Base-by-base conservation (phyloP, 495 filamentous ascomycete species). In the Thermothielavioides terrestris region DNA sequence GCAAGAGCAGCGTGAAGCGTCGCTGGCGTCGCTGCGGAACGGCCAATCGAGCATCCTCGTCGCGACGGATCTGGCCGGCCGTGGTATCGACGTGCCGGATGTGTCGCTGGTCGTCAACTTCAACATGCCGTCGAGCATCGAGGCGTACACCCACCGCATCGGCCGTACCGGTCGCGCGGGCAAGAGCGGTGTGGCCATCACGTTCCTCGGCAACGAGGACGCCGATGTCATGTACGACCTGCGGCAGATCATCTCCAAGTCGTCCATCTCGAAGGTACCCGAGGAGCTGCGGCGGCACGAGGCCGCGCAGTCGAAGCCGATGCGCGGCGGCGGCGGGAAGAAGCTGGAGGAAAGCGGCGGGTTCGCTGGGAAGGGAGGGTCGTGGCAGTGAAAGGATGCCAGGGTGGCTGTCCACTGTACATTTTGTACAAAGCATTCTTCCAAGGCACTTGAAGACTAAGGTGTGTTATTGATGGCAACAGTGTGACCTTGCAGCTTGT, bases 21-120 rank as follows among this genome's bases (percentile, higher is more conserved):
- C 92, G 11, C 75, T 99, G 12, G 82, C 81, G n/a, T 87, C 86
- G 31, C 72, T 99, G 12, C 86, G 92, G 6, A 80, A 77, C 39
- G 91, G 89, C 20, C 63, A 71, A 20, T 85, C 84, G 0, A 85
- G 94, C 45, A 86, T 99, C 2, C 77, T 99, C n/a, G 92, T 99
- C 22, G 94, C 94, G 1, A 99, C 92, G 0, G 92, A 99, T 70
- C 77, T 99, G 22, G 92, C 92, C 17, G 92, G 91, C 45, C 79
- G 92, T 76, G 92, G 92, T 90, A 97, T 99, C 62, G 92, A 99
- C 73, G 89, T 99, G 1, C 83, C 83, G 0, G 94, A 97, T 61
- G 92, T 99, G 23, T 86, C 80, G 47, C 74, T 99, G 50, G 92
- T 99, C 23, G 75, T 96, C 57, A 99, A 99, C 74, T 99, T 99